These are phyloP conservation scores for Penicillium crustosum DNA, from an alignment of 2,329 filamentous ascomycete species.

Conservation along the genomic window DNA sequence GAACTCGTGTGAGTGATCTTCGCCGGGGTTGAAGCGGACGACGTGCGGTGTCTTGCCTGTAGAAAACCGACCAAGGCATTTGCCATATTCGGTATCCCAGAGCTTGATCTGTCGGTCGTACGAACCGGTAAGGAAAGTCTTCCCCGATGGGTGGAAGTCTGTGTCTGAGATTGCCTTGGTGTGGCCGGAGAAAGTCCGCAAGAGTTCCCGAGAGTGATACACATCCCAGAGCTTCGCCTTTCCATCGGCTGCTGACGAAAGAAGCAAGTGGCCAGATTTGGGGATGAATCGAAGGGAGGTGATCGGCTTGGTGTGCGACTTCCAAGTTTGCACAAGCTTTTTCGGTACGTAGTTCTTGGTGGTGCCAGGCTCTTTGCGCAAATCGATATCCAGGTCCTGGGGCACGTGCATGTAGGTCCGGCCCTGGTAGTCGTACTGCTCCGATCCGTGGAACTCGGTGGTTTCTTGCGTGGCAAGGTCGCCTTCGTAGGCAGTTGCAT, in stretches of 20 bases:
- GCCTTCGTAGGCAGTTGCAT: constrained; percentile 51
- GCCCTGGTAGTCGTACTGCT: constrained; percentile 89
- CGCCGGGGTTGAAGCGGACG: constrained; percentile 83
- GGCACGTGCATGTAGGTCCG: constrained; percentile 97
- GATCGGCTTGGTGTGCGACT: constrained; percentile 78
- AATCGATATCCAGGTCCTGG: constrained; percentile 81
- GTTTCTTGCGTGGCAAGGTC: constrained; percentile 70
- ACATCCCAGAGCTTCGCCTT: constrained; percentile 94
- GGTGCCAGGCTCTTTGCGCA: constrained; percentile 77
- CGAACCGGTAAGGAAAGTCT: constrained; percentile 83
- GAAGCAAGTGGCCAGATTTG: constrained; percentile 76
- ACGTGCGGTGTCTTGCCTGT: constrained; percentile 96
- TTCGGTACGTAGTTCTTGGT: constrained; percentile 91
- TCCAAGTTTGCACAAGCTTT: constrained; percentile 89
- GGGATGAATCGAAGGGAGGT: constrained; percentile 91
- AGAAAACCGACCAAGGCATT: constrained; percentile 82
- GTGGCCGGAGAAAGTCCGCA: constrained; percentile 90
- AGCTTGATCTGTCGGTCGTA: constrained; percentile 97
- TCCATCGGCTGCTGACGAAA: constrained; percentile 85
- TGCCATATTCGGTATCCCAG: constrained; percentile 95
- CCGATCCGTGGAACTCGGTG: constrained; percentile 78
- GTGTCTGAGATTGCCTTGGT: constrained; percentile 86
- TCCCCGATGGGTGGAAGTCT: constrained; percentile 79
- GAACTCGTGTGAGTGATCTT: constrained; percentile 80
- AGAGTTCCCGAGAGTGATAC: constrained; percentile 82